A percentile compares a stretch with the other conserved stretches of the same genome.
Conservation (phyloP, 192 early-diverging fungal species). For the Lobosporangium transversale region DNA sequence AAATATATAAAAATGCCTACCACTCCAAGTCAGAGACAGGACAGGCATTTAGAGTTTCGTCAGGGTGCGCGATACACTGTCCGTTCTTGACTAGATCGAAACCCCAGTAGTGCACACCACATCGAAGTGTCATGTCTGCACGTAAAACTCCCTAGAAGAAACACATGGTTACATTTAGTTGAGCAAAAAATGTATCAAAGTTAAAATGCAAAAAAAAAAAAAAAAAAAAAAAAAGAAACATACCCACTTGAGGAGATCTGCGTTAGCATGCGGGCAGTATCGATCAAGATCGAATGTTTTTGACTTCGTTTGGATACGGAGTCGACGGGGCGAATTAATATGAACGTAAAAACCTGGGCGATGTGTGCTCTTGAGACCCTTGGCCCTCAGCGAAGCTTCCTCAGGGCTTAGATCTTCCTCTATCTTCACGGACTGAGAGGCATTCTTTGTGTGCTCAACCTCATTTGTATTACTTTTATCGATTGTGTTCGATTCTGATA, state of each 20-base stretch:
- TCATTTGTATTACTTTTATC: background rate
- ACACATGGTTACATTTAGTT: too few relatives aligned
- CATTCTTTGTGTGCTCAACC: background rate
- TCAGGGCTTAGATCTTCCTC: slow-evolving; percentile 42
- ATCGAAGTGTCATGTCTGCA: slow-evolving; percentile 33
- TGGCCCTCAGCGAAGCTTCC: slow-evolving; percentile 27
- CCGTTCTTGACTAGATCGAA: slow-evolving; percentile 48
- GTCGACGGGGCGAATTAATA: slow-evolving; percentile 20
- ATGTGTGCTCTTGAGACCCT: slow-evolving; percentile 46
- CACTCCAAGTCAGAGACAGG: slow-evolving; percentile 38
- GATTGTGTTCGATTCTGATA: background rate
- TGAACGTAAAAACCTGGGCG: slow-evolving; percentile 48
- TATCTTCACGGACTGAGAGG: background rate
- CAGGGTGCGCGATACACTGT: slow-evolving; percentile 49
- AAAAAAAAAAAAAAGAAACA: slow-evolving; percentile 2
- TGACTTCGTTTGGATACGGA: slow-evolving; percentile 37
- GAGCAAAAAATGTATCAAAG: too few relatives aligned
- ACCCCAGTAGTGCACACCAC: slow-evolving; percentile 51
- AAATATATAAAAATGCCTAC: slow-evolving; percentile 8
- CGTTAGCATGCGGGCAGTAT: slow-evolving; percentile 44
- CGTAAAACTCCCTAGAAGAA: slow-evolving; percentile 32
- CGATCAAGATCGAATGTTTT: slow-evolving; percentile 46
- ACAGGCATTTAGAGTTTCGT: slow-evolving; percentile 48
- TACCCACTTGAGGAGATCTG: slow-evolving; percentile 50
- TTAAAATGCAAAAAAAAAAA: background rate